Base-by-base conservation (phyloP, 257 asterid genomes). In the Ajuga chamaepitys region DNA sequence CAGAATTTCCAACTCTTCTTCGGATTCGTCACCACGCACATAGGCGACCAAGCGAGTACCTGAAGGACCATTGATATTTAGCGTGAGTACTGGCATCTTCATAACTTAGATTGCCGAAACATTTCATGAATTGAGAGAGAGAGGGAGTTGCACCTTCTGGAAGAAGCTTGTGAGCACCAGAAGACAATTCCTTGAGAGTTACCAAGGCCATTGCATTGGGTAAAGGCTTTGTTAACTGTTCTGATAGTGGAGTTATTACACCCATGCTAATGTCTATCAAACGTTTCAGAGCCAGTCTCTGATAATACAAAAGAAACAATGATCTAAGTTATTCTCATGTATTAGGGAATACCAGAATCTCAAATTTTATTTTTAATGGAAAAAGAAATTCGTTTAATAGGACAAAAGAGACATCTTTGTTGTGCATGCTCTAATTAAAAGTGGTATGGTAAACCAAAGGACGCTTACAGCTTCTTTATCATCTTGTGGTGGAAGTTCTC, bases 181-280 rank as follows among this genome's bases (percentile, higher is more conserved):
- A 75, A 20, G 94, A 81, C 67, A 92, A 71, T 76, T 93, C 97
- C 78, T 85, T 80, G 60, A 85, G 85, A 72, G 85, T 93, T 58
- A 86, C 95, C 71, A 94, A 18, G 66, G 80, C 97, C 62, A 94
- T 44, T 62, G 95, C 96, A 42, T 90, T 74, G 67, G 96, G 95
- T 46, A 93, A 65, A 25, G 95, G 96, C 81, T 93, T 93, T 42
- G 97, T 87, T 73, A 90, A 56, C 83, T 89, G 96, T 81, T 90
- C 97, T 0, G 99, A 86, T 34, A 94, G 71, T 62, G 99, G 96
- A 68, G 95, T 75, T 79, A 94, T 94, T 47, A 94, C 88, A 78
- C 99, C 99, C 97, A 94, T 86, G 77, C 96, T 94, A 28, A 90
- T 71, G 63, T 94, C 97, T 68, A 94, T 76, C 89, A 90, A 65